phyloP scores from a whole-genome alignment of 2,329 filamentous ascomycete species.

The Exophiala calicioides region DNA sequence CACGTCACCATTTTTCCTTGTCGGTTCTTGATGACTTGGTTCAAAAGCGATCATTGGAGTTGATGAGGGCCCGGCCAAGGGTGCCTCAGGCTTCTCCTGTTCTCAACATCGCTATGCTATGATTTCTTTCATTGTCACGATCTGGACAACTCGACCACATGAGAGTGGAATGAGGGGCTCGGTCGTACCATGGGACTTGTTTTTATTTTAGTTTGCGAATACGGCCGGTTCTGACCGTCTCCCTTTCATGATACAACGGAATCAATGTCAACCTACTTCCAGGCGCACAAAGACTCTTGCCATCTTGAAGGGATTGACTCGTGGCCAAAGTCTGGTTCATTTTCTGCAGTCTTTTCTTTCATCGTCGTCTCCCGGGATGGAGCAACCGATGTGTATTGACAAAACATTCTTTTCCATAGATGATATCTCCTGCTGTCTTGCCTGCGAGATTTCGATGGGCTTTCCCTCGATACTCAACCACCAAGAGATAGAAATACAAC shows the following conservation, averaged over 20 bases:
- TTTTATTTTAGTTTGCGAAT: constrained; percentile 2
- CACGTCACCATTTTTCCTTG: constrained; percentile 19
- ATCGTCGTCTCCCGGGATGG: constrained; percentile 1
- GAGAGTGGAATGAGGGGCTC: neutral
- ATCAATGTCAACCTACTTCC: constrained; percentile 1
- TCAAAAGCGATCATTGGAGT: constrained; percentile 22
- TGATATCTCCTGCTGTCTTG: no score
- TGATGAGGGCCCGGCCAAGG: constrained; percentile 14
- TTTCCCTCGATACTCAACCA: no score
- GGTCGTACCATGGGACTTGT: constrained; percentile 1
- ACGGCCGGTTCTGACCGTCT: constrained; percentile 29
- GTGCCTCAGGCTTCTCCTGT: constrained; percentile 16
- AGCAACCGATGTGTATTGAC: constrained; percentile 2
- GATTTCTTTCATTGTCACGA: constrained; percentile 10
- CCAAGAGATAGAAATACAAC: no score
- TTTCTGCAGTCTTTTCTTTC: constrained; percentile 1
- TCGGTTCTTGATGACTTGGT: constrained; percentile 11
- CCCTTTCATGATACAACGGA: constrained; percentile 7
- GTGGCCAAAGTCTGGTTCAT: constrained; percentile 17
- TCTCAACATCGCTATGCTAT: constrained; percentile 14
- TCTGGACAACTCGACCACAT: neutral
- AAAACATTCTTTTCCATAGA: no score
- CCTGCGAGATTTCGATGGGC: no score
- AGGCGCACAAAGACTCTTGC: neutral
- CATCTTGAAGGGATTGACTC: constrained; percentile 23